Evolutionary conservation across 2,329 filamentous ascomycete genomes (phyloP).

Genomic region (Cladorrhinum sp.): DNA sequence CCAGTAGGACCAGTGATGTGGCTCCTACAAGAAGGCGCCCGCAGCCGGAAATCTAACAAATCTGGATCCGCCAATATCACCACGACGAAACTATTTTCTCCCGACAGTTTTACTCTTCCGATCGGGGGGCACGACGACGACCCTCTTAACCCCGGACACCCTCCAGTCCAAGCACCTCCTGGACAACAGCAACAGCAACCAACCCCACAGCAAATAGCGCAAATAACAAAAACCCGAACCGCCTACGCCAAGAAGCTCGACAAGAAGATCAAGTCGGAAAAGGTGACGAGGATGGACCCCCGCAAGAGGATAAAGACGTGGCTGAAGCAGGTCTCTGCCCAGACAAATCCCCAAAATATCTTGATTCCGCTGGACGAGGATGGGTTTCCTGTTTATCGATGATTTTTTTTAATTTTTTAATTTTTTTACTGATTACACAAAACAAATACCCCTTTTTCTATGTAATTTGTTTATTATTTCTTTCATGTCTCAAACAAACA

Average conservation of each 20-base stretch:
- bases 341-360: constrained; percentile 8
- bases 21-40: constrained; percentile 11
- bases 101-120: too few relatives aligned
- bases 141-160: too few relatives aligned
- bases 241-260: constrained; percentile 18
- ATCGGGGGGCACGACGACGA: too few relatives aligned
- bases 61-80: background rate
- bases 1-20: constrained; percentile 11
- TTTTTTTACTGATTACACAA: background rate
- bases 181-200: background rate
- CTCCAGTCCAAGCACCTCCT: background rate
- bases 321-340: constrained; percentile 18
- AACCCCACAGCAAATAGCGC: background rate
- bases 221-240: background rate
- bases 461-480: background rate
- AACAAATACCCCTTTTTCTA: background rate
- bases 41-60: constrained; percentile 9
- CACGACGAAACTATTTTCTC: background rate
- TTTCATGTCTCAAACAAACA: too few relatives aligned
- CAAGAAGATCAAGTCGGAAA: constrained; percentile 23
- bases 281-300: constrained; percentile 21
- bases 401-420: constrained; percentile 4
- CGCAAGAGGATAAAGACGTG: constrained; percentile 21
- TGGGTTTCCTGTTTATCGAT: constrained; percentile 22
- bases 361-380: constrained; percentile 13